Evolutionary conservation across 345 rosid genomes (phyloP).

Genomic region (Eucalyptus melliodora): DNA sequence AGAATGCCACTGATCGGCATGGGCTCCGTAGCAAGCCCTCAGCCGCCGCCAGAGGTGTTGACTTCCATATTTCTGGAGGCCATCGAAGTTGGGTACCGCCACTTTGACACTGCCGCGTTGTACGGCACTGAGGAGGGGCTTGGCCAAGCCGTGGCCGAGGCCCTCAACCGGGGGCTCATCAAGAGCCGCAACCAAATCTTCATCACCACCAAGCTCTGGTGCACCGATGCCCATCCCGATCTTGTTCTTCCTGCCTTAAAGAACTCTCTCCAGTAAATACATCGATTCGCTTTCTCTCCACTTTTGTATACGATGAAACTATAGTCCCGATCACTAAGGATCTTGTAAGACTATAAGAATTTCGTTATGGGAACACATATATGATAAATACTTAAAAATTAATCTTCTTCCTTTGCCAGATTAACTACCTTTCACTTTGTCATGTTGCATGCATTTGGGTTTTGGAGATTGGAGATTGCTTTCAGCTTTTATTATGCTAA

Average conservation of each 20-base stretch:
- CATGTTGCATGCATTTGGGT: neutral
- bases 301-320: neutral
- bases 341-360: neutral
- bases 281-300: neutral
- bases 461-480: neutral
- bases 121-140: constrained; percentile 36
- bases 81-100: constrained; percentile 46
- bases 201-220: constrained; percentile 55
- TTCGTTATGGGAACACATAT: neutral
- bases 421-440: neutral
- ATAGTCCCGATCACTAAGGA: neutral
- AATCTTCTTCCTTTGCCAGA: neutral
- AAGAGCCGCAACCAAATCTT: constrained; percentile 32
- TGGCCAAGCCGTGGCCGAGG: constrained; percentile 36
- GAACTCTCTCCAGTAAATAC: neutral
- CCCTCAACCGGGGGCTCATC: constrained; percentile 19
- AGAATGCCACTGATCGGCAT: constrained; percentile 32
- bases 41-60: neutral
- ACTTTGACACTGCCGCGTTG: constrained; percentile 47
- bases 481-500: neutral
- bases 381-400: neutral
- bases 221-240: constrained; percentile 30
- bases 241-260: constrained; percentile 38
- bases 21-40: neutral
- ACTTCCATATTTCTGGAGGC: constrained; percentile 16